Conservation (phyloP, 495 filamentous ascomycete genomes). For the Xanthoparmelia taractica region DNA sequence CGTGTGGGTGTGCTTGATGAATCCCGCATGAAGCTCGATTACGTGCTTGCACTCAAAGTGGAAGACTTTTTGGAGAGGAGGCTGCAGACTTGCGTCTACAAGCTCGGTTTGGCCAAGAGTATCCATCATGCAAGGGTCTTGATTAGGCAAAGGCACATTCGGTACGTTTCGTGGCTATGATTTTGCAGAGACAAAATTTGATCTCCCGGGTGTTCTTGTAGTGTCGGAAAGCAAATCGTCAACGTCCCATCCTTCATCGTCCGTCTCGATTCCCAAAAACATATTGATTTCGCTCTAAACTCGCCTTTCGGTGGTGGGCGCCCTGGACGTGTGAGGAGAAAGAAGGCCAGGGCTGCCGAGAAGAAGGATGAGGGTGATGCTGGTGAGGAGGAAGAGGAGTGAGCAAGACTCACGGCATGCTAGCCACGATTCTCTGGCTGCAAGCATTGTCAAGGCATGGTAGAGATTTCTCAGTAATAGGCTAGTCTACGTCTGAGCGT, state of each 20-base stretch:
- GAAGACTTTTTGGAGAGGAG: constrained; percentile 99
- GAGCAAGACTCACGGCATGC: constrained; percentile 32
- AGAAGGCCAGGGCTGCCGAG: constrained; percentile 96
- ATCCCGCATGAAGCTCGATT: constrained; percentile 99
- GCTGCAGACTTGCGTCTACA: constrained; percentile 98
- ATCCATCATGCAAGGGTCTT: constrained; percentile 99
- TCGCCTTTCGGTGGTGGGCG: constrained; percentile 97
- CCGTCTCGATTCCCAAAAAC: constrained; percentile 99
- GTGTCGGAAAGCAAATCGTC: constrained; percentile 99
- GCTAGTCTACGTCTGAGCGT: neutral
- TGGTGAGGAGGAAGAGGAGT: constrained; percentile 87
- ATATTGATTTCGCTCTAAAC: constrained; percentile 97
- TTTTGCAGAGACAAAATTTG: neutral
- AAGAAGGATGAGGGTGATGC: constrained; percentile 77
- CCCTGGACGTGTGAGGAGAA: constrained; percentile 91
- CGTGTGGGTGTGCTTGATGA: constrained; percentile 99
- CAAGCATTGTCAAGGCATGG: neutral
- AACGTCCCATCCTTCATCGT: constrained; percentile 99
- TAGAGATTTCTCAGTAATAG: neutral
- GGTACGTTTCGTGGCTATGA: constrained; percentile 34
- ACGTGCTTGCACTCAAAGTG: constrained; percentile 94
- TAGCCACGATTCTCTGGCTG: constrained; percentile 12
- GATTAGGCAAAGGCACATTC: constrained; percentile 98
- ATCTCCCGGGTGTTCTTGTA: constrained; percentile 21
- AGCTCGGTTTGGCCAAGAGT: constrained; percentile 98